A percentile compares a stretch with the other conserved stretches of the same genome.
Evolutionary conservation across 2,329 filamentous ascomycete genomes (phyloP).

Genomic region (Cercospora beticola): DNA sequence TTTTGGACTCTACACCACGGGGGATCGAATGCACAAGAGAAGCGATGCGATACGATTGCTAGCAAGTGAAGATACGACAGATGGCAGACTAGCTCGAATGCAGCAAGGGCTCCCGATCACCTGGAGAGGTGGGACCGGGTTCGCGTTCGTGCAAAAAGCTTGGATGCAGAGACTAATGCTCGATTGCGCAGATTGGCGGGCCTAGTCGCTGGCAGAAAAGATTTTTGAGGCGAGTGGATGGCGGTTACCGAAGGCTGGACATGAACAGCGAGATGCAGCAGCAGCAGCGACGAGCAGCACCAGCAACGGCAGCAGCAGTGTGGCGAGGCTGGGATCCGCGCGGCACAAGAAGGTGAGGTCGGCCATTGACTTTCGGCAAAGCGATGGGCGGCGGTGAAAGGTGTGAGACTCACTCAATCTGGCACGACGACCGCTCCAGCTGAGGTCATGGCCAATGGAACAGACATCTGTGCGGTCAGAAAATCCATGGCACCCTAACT

Average conservation of each 20-base stretch:
- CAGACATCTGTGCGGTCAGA: not conserved
- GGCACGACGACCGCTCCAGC: not conserved
- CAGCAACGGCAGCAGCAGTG: too few relatives aligned
- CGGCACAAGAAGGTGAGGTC: conserved; percentile 17
- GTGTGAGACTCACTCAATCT: not conserved
- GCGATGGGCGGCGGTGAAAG: not conserved
- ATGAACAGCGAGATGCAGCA: not conserved
- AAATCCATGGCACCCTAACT: conserved; percentile 7
- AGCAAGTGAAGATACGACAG: not conserved
- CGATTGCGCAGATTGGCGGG: not conserved
- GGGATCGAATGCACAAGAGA: conserved; percentile 3
- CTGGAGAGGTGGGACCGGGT: not conserved
- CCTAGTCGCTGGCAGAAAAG: not conserved
- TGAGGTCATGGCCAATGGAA: not conserved
- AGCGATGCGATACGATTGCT: not conserved
- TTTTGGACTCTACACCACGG: not conserved
- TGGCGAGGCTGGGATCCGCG: conserved; percentile 7
- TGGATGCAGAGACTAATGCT: not conserved
- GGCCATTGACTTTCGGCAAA: conserved; percentile 5
- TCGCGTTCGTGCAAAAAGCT: not conserved
- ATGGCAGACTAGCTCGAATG: not conserved
- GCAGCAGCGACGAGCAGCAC: not conserved
- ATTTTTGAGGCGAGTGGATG: not conserved
- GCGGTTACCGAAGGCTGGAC: not conserved
- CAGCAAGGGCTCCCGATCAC: conserved; percentile 5